Percentiles rank a stretch among this genome's conserved stretches.
These are phyloP conservation scores for Mycena latifolia DNA, from an alignment of 768 basidiomycete species.

Conservation along the genomic window DNA sequence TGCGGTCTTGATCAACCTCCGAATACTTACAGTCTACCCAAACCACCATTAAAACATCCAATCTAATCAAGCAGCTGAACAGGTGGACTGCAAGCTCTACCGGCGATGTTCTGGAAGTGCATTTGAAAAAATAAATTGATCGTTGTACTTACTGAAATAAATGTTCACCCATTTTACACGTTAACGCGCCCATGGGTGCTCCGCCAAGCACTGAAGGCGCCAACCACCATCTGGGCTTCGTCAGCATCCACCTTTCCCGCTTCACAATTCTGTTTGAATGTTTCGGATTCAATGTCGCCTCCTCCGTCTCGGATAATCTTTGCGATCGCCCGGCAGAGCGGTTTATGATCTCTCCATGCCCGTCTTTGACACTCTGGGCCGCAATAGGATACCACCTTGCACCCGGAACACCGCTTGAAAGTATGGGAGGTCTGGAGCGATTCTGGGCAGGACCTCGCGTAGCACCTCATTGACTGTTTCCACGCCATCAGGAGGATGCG, in stretches of 20 bases:
- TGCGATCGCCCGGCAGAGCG: constrained; percentile 2
- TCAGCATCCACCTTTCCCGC: constrained; percentile 7
- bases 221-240: constrained; percentile 6
- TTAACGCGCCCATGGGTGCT: constrained; percentile 4
- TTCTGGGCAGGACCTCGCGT: constrained; percentile 10
- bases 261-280: constrained; percentile 1
- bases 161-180: not conserved
- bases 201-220: constrained; percentile 8
- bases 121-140: too few relatives aligned
- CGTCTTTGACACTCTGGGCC: constrained; percentile 2
- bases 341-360: constrained; percentile 17
- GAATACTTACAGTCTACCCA: too few relatives aligned
- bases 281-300: constrained; percentile 6
- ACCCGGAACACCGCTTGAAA: constrained; percentile 7
- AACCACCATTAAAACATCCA: too few relatives aligned
- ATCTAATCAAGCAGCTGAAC: too few relatives aligned
- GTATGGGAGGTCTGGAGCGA: constrained; percentile 17
- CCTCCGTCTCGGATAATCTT: constrained; percentile 13
- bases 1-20: too few relatives aligned
- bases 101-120: too few relatives aligned
- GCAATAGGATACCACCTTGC: constrained; percentile 19
- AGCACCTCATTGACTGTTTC: constrained; percentile 13
- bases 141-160: too few relatives aligned
- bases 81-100: too few relatives aligned
- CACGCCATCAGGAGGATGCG: not conserved